These are phyloP conservation scores for Elongisporangium prolatum DNA, from an alignment of 352 stramenopile species.

Conservation along the genomic window DNA sequence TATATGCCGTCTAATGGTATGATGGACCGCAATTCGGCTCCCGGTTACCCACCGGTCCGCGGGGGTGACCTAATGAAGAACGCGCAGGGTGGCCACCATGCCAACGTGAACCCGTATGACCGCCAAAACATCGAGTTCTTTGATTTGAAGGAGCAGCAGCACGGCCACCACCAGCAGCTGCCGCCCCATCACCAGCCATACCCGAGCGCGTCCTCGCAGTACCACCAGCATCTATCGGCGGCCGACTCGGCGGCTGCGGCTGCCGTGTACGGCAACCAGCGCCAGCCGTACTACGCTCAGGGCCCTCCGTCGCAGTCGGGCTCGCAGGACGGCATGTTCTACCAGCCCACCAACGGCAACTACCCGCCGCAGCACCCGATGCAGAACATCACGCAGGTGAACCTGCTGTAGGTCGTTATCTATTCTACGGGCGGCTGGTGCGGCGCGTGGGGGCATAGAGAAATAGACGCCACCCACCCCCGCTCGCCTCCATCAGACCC, in stretches of 20 bases:
- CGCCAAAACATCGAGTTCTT: constrained; percentile 57
- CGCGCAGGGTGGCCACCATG: constrained; percentile 10
- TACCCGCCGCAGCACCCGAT: constrained; percentile 54
- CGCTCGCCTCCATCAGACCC: background rate
- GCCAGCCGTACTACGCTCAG: constrained; percentile 27
- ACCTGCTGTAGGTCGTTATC: constrained; percentile 57
- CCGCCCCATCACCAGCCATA: constrained; percentile 46
- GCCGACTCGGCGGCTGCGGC: constrained; percentile 51
- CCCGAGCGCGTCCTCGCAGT: constrained; percentile 38
- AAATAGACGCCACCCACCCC: constrained; percentile 1
- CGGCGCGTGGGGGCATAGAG: constrained; percentile 5
- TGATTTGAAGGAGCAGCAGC: constrained; percentile 63
- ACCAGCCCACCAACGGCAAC: constrained; percentile 63
- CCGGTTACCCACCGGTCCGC: constrained; percentile 14
- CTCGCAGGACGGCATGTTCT: constrained; percentile 54
- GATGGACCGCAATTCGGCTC: constrained; percentile 31
- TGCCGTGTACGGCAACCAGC: constrained; percentile 46
- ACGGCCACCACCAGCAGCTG: constrained; percentile 24
- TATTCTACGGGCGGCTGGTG: constrained; percentile 8
- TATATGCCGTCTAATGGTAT: background rate
- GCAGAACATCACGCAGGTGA: constrained; percentile 73
- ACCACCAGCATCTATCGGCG: constrained; percentile 64
- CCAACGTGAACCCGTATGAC: constrained; percentile 43
- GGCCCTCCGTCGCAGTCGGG: constrained; percentile 46
- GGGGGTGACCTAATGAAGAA: constrained; percentile 30